A percentile compares a stretch with the other conserved stretches of the same genome.
These are phyloP conservation scores for Erysimum cheiri DNA, from an alignment of 441 rosid genomes.

Conservation along the genomic window DNA sequence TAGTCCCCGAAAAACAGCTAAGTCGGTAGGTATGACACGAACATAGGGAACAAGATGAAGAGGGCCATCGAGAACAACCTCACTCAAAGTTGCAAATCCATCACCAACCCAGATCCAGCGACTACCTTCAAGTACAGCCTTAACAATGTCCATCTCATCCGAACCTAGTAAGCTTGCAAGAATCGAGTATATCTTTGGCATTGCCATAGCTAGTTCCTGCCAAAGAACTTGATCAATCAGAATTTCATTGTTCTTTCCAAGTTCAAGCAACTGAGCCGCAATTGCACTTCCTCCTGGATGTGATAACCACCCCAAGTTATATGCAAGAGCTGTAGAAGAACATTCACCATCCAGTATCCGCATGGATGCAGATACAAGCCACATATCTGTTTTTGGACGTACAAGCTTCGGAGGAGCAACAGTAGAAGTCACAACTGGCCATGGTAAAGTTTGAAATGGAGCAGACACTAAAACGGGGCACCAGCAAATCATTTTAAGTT, in stretches of 20 bases:
- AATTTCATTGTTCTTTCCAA: conserved; percentile 94
- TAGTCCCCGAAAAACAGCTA: conserved; percentile 88
- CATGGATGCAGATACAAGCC: conserved; percentile 99
- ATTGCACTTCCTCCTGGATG: conserved; percentile 96
- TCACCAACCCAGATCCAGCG: conserved; percentile 99
- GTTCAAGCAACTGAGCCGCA: conserved; percentile 99
- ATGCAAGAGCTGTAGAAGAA: conserved; percentile 92
- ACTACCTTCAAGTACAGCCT: conserved; percentile 98
- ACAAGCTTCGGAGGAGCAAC: conserved; percentile 99
- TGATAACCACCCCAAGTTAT: conserved; percentile 92
- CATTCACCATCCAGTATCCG: conserved; percentile 97
- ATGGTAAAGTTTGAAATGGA: conserved; percentile 86
- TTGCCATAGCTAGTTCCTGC: conserved; percentile 89
- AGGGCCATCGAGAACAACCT: conserved; percentile 98
- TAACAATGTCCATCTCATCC: conserved; percentile 98
- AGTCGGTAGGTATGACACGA: conserved; percentile 91
- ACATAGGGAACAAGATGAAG: conserved; percentile 96
- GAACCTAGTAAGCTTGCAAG: conserved; percentile 76
- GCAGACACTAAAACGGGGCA: conserved; percentile 94
- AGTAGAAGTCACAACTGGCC: conserved; percentile 87
- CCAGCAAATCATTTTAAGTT: conserved; percentile 92
- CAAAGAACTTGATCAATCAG: conserved; percentile 81
- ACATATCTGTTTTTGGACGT: conserved; percentile 78
- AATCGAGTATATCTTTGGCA: conserved; percentile 91
- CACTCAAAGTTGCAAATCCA: conserved; percentile 93